Percentiles rank a stretch among this genome's conserved stretches.
Evolutionary conservation across 371 early-diverging fungal genomes (phyloP).

Genomic region (Mucor irregularis): DNA sequence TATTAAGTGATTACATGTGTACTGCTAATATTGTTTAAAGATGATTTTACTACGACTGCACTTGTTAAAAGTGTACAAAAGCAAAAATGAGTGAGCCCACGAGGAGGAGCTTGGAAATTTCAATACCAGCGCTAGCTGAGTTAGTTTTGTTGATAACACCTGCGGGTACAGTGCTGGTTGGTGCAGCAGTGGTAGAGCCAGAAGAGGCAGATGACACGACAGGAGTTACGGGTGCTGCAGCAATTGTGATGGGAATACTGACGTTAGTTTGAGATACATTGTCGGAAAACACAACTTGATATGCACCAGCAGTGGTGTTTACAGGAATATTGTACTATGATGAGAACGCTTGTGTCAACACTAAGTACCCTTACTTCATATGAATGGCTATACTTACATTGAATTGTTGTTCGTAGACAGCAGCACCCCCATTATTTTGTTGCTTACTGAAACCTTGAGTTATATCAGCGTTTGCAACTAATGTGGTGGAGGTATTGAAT

Average conservation of each 20-base stretch:
- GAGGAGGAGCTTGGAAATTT: conserved; percentile 7
- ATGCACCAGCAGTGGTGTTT: conserved; percentile 29
- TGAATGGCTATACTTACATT: conserved; percentile 22
- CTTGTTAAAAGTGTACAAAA: conserved; percentile 10
- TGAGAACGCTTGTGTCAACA: no score
- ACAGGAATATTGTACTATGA: conserved; percentile 35
- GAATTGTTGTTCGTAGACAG: conserved; percentile 37
- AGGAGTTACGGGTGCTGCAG: conserved; percentile 26
- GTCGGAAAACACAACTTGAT: conserved; percentile 31
- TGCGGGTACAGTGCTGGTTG: background rate
- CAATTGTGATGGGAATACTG: conserved; percentile 31
- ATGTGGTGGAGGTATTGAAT: conserved; percentile 11
- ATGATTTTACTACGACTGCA: background rate
- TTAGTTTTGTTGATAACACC: background rate
- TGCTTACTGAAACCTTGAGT: conserved; percentile 35
- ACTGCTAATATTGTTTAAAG: no score
- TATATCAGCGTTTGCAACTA: conserved; percentile 26
- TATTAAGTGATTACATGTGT: no score
- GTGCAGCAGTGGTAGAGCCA: conserved; percentile 1
- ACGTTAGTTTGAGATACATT: conserved; percentile 24
- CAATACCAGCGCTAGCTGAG: conserved; percentile 3
- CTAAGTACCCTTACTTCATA: background rate
- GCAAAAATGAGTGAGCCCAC: conserved; percentile 1
- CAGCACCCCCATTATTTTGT: conserved; percentile 22
- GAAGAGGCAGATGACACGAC: background rate